Conservation (phyloP, 73 alveolate species). For the Symbiodinium natans region DNA sequence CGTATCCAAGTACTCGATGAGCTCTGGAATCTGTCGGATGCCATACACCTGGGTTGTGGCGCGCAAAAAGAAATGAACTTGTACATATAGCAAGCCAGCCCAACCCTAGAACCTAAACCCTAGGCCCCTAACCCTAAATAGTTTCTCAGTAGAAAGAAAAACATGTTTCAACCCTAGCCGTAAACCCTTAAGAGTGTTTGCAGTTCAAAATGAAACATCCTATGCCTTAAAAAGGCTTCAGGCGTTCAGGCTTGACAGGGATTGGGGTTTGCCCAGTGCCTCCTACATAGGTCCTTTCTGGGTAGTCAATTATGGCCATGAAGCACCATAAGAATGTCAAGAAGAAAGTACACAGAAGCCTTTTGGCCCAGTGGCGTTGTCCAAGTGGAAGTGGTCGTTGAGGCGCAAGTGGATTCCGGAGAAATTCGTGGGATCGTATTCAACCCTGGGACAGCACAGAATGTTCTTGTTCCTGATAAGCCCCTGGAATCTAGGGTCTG, state of each 20-base stretch:
- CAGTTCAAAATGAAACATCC: background rate
- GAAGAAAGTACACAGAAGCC: too few relatives aligned
- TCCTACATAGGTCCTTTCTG: too few relatives aligned
- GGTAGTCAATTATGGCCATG: too few relatives aligned
- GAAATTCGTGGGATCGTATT: constrained; percentile 52
- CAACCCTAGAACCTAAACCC: background rate
- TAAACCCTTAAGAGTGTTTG: background rate
- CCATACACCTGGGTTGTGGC: constrained; percentile 24
- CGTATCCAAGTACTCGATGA: constrained; percentile 60
- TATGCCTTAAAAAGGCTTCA: background rate
- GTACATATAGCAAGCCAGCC: background rate
- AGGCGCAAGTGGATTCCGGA: constrained; percentile 79
- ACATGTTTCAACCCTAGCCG: background rate
- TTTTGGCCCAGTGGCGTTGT: constrained; percentile 17
- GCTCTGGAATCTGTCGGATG: constrained; percentile 84
- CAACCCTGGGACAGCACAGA: constrained; percentile 28
- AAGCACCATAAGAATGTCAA: too few relatives aligned
- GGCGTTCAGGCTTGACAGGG: too few relatives aligned
- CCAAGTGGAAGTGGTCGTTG: constrained; percentile 27
- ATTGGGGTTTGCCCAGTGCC: too few relatives aligned
- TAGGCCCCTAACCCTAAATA: background rate
- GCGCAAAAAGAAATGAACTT: background rate
- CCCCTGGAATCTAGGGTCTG: too few relatives aligned
- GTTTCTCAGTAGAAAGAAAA: background rate
- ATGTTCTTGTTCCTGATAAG: background rate